Evolutionary conservation across 305 asterid genomes (phyloP), one percentile per base, ranked within the genome.

Genomic region (Caryopteris hybrid): DNA sequence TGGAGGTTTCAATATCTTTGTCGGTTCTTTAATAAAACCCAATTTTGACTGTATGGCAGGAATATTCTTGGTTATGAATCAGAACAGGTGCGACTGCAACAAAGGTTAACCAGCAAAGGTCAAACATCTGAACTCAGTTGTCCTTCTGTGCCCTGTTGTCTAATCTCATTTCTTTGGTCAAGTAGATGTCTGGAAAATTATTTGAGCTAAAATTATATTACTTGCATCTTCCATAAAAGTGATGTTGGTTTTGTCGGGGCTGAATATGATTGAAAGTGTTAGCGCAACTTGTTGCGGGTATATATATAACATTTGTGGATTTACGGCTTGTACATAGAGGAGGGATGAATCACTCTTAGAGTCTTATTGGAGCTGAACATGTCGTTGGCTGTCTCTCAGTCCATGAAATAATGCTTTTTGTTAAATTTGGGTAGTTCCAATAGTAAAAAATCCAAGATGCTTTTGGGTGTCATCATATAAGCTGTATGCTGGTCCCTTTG

Each of bases 71-170:
- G 79, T 73, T 58, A 77, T 62, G 85, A 83, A 75, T 70, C 92
- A 69, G 74, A 76, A 34, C 83, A 80, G 83, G 84, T 79, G 80
- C 93, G 74, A 71, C 79, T 92, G 66, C 88, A 88, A 58, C 91
- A 85, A 69, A 86, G 82, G 79, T 68, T 77, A 39, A 54, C 79
- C 43, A 62, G 54, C 62, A 79, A 81, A 88, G 99, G 99, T 93
- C 39, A 59, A 68, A 53, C 71, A 66, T 74, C 68, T 71, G 43
- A 36, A 59, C 64, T 55, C 64, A 20, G 34, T 66, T 72, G 48
- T 54, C 64, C 67, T 68, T 67, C 60, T 50, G 59, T 64, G 18
- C 13, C 38, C 51, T 73, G 17, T 45, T 5, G 14, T 61, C 57
- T 14, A 53, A 34, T 65, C 25, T 45, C 74, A 34, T 63, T 60